Conservation (phyloP, 176 grass and related monocot species). For the Triticum timopheevii region DNA sequence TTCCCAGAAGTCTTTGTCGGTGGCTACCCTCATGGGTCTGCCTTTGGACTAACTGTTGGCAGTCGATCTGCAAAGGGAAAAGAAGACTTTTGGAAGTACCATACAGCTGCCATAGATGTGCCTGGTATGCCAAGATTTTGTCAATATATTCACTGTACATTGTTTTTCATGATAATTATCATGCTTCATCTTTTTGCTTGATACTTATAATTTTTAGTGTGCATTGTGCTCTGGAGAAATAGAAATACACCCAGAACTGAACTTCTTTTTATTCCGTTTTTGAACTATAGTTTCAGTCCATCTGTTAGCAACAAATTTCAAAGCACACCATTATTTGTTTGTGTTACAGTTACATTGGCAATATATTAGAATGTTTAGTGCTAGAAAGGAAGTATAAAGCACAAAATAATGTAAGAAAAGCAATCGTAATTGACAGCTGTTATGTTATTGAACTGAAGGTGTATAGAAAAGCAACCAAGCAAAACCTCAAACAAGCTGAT, state of each 20-base stretch:
- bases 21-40: conserved; percentile 75
- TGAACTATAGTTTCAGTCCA: not conserved
- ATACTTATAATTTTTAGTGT: not conserved
- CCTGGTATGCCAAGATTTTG: conserved; percentile 56
- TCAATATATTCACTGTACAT: not conserved
- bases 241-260: not conserved
- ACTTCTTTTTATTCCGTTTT: not conserved
- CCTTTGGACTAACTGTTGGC: conserved; percentile 75
- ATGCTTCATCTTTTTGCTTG: conserved; percentile 7
- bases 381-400: not conserved
- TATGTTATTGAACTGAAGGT: too few species aligned
- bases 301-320: not conserved
- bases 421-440: too few species aligned
- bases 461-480: not conserved
- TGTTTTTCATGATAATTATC: not conserved
- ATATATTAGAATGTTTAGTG: not conserved
- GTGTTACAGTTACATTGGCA: not conserved
- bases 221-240: not conserved
- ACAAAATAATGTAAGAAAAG: not conserved
- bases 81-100: conserved; percentile 81
- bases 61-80: conserved; percentile 68
- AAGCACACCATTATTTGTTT: not conserved
- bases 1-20: conserved; percentile 94
- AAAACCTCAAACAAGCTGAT: not conserved
- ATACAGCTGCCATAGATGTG: conserved; percentile 76